Evolutionary conservation across 805 yeast species (phyloP), one percentile per base, ranked within the genome.

Genomic region (Metschnikowia rubicola): DNA sequence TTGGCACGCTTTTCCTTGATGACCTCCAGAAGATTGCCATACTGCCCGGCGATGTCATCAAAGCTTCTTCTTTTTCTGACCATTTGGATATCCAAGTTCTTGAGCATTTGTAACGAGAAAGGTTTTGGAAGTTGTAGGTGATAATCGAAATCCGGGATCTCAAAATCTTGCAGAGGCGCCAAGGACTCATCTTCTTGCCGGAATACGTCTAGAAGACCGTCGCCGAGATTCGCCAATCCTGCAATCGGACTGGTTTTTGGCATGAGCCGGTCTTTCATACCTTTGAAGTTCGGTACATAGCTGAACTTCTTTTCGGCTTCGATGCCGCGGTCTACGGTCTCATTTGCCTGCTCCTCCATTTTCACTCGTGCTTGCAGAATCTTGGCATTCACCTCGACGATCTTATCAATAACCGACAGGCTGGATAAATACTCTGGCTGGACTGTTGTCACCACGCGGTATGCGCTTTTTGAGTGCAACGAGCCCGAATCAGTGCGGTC

Each of bases 21-120:
- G 48, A n/a, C 57, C 33, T 37, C 49, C 42, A 41, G 36, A 12
- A 46, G 45, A 13, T 37, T 12, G 10, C 44, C 42, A 43, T 63
- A 68, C 35, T 65, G 51, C 5, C 57, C 48, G 11, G 58, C 64
- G 1, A 68, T 66, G 5, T 59, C 67, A 8, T 60, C 62, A 9
- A 54, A 46, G 10, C 53, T 53, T 17, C 54, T 54, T 10, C 54
- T 56, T 9, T 66, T 54, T 1, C 70, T 60, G 37, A 68, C 69
- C 53, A 71, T 59, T 0, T 64, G 54, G 64, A 70, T 69, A 28
- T 66, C 59, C 37, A 70, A 51, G 37, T 59, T 66, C 46, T 60
- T 64, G 9, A 72, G 54, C 1, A 68, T 68, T 35, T 55, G 53
- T 1, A 67, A 45, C 1, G 74, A 64, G 13, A 71, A 55, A 1